Base-by-base conservation (phyloP, 805 yeast genomes). In the Zygosaccharomyces gambellarensis region DNA sequence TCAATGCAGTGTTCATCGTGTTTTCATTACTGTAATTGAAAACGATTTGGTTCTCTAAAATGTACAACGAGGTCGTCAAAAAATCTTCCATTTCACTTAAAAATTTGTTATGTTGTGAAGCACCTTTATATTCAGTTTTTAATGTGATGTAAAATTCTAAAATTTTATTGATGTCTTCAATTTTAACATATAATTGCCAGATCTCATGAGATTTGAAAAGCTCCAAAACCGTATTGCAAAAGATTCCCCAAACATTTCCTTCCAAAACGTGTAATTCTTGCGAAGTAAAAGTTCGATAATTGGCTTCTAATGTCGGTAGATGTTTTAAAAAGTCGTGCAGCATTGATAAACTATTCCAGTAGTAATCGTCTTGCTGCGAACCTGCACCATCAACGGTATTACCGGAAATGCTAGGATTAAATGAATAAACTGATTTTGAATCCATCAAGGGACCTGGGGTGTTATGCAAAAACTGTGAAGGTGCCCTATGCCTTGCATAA, bases 1-100 rank as follows among this genome's bases (percentile, higher is more conserved):
- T 67, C 36, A 63, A 53, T 7, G 71, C 62, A 43, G 69, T 56
- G 55, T 69, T 70, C 50, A 70, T 71, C 2, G 62, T 61, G n/a
- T 56, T 58, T 40, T 63, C 71, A 19, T 65, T 60, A 6, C 56
- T 58, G 31, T 63, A 67, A 36, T 63, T 61, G 51, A 64, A 68
- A 30, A 65, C 67, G 28, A 70, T 53, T 39, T 67, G 70, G 50
- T 71, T 68, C 54, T 68, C 73, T 51, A 67, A 67, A 43, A 62
- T 64, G 55, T 51, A 74, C 63, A 81, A 36, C 9, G 68, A 65
- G 1, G 68, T 60, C 2, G 62, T 60, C n/a, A 65, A 50, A 31
- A 65, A 65, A 30, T 65, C 69, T 42, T 59, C 65, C 14, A 65
- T 50, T 41, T 65, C 69, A 38, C 41, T 51, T 23, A 64, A 39